Percentiles rank a stretch among this genome's conserved stretches.
phyloP scores from a whole-genome alignment of 345 rosid species.

The Triadica sebifera region DNA sequence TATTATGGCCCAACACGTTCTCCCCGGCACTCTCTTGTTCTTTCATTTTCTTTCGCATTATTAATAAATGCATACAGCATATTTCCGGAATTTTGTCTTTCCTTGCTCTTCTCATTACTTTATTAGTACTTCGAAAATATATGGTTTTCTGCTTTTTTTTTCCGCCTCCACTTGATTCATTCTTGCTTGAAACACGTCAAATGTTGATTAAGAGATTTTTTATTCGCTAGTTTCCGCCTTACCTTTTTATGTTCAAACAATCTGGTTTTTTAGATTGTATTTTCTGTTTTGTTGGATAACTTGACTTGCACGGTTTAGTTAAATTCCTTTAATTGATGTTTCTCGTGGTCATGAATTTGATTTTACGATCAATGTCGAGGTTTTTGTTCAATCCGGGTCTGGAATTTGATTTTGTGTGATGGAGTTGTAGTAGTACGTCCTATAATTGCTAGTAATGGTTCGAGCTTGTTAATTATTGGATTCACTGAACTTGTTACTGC shows the following conservation, averaged over 20 bases:
- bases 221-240: background rate
- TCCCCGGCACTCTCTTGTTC: conserved; percentile 23
- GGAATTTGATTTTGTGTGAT: background rate
- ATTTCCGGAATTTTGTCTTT: background rate
- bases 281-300: too few relatives aligned
- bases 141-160: too few relatives aligned
- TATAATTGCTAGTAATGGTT: background rate
- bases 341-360: background rate
- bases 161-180: background rate
- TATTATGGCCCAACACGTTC: conserved; percentile 6
- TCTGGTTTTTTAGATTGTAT: too few relatives aligned
- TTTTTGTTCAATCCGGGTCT: background rate
- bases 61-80: background rate
- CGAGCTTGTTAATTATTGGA: background rate
- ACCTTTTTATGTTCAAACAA: background rate
- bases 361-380: background rate
- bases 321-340: background rate
- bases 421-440: background rate
- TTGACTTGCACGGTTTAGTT: background rate
- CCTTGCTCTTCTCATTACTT: background rate
- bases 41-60: background rate
- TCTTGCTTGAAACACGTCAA: background rate
- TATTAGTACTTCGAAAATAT: too few relatives aligned
- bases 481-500: background rate
- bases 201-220: background rate